Evolutionary conservation across 768 basidiomycete species (phyloP), one percentile per base, ranked within the genome.

Genomic region (Chalciporus chontae): DNA sequence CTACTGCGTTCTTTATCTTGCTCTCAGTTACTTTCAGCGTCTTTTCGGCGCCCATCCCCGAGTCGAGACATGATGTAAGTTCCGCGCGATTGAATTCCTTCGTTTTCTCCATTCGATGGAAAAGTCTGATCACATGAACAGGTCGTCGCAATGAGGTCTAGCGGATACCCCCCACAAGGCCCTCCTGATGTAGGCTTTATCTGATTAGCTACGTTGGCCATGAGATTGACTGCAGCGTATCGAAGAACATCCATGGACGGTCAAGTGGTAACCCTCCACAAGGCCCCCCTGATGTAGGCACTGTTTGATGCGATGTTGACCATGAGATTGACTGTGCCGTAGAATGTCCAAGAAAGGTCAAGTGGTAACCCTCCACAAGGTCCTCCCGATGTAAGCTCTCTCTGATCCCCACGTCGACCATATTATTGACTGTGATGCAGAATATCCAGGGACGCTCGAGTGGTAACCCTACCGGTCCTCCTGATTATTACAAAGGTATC

Each of bases 11-110:
- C 41, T 5, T 54, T 15, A 24, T 48, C 8, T 2, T 60, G 40
- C 54, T 64, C 52, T 55, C 63, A 0, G 46, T 52, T 4, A 41
- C 42, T 0, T 55, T 52, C 0, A 51, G 43, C 27, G 46, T 34
- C n/a, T 26, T 59, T 14, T 50, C 57, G n/a, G 45, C 26, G 4
- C 45, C 49, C 24, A 26, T 64, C n/a, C 54, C 60, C 10, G 21
- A 51, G 0, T 8, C 21, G 5, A 43, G 45, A 19, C 56, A 36
- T 15, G 42, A 59, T 32, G 60, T 52, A 48, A 34, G 53, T 50
- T 27, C 1, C 8, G 1, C 5, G 26, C 4, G 24, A 4, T 24
- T 24, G 24, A 9, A 14, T 32, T 32, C n/a, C 0, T n/a, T 6
- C 8, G 6, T 36, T 36, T n/a, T 36, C 14, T 19, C 38, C 26